phyloP scores from a whole-genome alignment of 2,329 filamentous ascomycete species.

The Hypocreales sp. region DNA sequence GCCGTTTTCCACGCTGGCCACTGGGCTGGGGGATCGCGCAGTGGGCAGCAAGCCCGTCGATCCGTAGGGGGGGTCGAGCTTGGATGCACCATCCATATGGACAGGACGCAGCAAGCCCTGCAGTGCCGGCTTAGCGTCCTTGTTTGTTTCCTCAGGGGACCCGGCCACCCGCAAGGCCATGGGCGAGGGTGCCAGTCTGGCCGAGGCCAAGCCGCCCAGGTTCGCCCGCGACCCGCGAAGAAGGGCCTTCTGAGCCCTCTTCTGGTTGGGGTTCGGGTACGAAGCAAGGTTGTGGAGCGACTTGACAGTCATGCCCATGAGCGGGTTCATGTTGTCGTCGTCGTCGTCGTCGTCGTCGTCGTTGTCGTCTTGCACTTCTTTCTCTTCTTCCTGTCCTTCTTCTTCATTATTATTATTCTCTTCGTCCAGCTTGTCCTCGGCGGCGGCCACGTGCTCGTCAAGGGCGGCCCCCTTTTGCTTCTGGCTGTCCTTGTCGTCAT shows the following conservation, averaged over 20 bases:
- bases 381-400: constrained; percentile 12
- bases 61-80: constrained; percentile 1
- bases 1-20: background rate
- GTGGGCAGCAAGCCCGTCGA: constrained; percentile 1
- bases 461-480: constrained; percentile 7
- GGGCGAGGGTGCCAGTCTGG: constrained; percentile 1
- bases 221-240: constrained; percentile 14
- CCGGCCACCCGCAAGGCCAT: no score
- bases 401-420: constrained; percentile 15
- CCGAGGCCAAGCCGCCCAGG: constrained; percentile 2
- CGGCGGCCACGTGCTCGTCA: constrained; percentile 6
- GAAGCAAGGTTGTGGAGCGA: constrained; percentile 37
- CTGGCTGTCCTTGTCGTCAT: constrained; percentile 6
- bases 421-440: constrained; percentile 13
- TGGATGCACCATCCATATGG: constrained; percentile 3
- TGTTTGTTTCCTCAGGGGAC: no score
- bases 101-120: constrained; percentile 3
- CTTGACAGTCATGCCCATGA: constrained; percentile 27
- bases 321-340: constrained; percentile 13
- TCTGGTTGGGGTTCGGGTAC: constrained; percentile 38
- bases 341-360: constrained; percentile 13
- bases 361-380: constrained; percentile 17
- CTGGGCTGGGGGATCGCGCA: constrained; percentile 1
- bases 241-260: constrained; percentile 31
- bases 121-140: no score